These are phyloP conservation scores for Francoa sonchifolia DNA, from an alignment of 441 rosid species.

Conservation along the genomic window DNA sequence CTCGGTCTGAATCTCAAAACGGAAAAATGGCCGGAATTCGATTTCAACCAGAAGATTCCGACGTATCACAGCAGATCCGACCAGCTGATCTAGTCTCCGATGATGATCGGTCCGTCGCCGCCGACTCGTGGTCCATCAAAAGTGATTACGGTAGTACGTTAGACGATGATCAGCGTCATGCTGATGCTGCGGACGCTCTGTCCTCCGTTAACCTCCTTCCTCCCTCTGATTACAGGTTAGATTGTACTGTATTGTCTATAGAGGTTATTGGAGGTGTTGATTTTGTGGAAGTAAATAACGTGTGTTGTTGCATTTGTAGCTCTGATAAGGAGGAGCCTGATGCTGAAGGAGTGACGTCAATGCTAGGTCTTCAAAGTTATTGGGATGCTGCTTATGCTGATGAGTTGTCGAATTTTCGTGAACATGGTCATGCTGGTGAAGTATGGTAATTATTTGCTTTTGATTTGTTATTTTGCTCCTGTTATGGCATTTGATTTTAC, in stretches of 20 bases:
- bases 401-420: constrained; percentile 68
- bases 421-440: constrained; percentile 90
- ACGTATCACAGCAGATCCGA: constrained; percentile 31
- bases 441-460: constrained; percentile 45
- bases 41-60: constrained; percentile 61
- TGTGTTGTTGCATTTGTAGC: constrained; percentile 22
- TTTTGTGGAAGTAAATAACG: neutral
- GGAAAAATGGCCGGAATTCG: constrained; percentile 85
- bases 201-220: constrained; percentile 61
- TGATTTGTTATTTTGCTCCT: neutral
- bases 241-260: neutral
- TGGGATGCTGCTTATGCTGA: constrained; percentile 88
- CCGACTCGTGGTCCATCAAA: constrained; percentile 96
- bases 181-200: constrained; percentile 84
- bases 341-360: constrained; percentile 56
- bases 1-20: too few relatives aligned
- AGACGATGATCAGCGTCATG: constrained; percentile 95
- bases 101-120: constrained; percentile 91
- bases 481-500: neutral
- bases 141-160: constrained; percentile 94
- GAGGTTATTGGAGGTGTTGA: too few relatives aligned
- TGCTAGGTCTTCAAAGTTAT: constrained; percentile 82
- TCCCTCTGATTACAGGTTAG: constrained; percentile 65
- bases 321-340: constrained; percentile 89
- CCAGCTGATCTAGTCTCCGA: constrained; percentile 56